phyloP scores from a whole-genome alignment of 2,329 filamentous ascomycete species.

The Berkeleyomyces basicola region DNA sequence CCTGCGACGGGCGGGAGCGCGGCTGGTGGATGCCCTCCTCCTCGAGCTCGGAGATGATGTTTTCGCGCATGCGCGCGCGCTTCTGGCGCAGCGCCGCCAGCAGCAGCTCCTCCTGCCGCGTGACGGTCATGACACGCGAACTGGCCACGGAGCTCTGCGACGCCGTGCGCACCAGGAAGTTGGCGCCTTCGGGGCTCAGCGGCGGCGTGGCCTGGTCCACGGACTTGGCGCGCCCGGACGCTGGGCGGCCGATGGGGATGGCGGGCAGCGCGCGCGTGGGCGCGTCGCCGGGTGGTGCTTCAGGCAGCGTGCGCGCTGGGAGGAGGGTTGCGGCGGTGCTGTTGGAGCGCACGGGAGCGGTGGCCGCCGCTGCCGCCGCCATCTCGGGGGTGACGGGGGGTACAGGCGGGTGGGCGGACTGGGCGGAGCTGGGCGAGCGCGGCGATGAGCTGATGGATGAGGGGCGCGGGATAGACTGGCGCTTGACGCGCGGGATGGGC shows the following conservation, averaged over 20 bases:
- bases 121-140: constrained; percentile 39
- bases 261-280: constrained; percentile 12
- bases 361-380: background rate
- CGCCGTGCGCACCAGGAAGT: constrained; percentile 29
- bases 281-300: constrained; percentile 2
- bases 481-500: constrained; percentile 5
- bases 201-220: constrained; percentile 32
- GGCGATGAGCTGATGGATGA: constrained; percentile 18
- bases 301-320: background rate
- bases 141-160: constrained; percentile 23
- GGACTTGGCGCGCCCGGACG: constrained; percentile 16
- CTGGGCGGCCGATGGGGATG: constrained; percentile 3
- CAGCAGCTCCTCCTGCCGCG: constrained; percentile 40
- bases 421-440: constrained; percentile 11
- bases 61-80: constrained; percentile 37
- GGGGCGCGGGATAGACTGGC: constrained; percentile 18
- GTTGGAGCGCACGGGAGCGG: background rate
- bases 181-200: constrained; percentile 34
- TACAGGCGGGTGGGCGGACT: background rate
- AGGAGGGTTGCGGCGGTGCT: constrained; percentile 4
- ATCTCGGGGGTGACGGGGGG: constrained; percentile 1
- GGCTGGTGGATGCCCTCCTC: constrained; percentile 16
- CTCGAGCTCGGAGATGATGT: constrained; percentile 27
- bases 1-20: background rate
- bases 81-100: constrained; percentile 39